These are phyloP conservation scores for Nyssa sinensis DNA, from an alignment of 148 eudicot genomes.

Conservation along the genomic window DNA sequence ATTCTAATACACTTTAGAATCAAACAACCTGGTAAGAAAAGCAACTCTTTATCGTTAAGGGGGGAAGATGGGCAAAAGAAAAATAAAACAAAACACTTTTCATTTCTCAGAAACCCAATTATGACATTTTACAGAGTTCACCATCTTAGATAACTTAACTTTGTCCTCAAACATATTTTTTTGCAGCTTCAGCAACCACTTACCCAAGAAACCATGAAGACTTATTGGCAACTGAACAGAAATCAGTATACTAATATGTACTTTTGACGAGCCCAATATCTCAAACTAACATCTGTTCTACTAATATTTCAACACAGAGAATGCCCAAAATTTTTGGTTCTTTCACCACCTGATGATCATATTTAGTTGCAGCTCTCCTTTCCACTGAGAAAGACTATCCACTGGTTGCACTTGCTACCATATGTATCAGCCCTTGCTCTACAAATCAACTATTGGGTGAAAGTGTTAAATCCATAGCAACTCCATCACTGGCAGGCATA, in stretches of 20 bases:
- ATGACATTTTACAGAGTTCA: background rate
- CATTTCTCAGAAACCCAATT: background rate
- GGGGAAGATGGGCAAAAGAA: background rate
- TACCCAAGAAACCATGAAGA: background rate
- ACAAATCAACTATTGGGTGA: constrained; percentile 12
- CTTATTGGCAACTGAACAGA: background rate
- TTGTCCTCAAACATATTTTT: background rate
- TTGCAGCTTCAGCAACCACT: background rate
- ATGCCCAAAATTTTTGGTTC: background rate
- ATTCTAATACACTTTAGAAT: background rate
- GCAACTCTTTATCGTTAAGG: background rate
- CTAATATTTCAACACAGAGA: background rate
- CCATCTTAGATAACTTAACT: background rate
- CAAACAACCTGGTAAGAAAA: constrained; percentile 4
- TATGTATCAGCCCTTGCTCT: background rate
- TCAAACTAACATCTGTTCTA: background rate
- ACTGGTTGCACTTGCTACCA: constrained; percentile 5
- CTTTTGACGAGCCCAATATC: constrained; percentile 1
- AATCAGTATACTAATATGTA: background rate
- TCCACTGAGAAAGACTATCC: background rate
- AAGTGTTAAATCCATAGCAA: constrained; percentile 19
- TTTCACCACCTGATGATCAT: background rate
- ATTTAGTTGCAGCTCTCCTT: background rate
- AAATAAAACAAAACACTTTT: background rate
- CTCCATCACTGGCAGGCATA: constrained; percentile 31